Percentiles rank a stretch among this genome's conserved stretches.
Evolutionary conservation across 169 alveolate genomes (phyloP).

Genomic region (Fabrea salina): DNA sequence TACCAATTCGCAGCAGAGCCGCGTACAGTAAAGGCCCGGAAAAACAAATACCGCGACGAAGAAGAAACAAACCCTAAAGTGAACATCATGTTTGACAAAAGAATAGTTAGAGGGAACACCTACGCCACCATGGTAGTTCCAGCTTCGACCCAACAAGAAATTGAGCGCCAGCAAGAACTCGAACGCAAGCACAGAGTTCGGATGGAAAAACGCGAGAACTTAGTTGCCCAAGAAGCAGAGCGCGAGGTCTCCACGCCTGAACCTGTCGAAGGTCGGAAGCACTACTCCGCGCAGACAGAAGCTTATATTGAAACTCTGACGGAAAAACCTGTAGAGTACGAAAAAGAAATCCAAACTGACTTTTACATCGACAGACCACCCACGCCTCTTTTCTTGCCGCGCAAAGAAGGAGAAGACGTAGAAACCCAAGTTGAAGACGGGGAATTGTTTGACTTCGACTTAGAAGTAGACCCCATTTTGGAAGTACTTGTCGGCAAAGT

Average conservation of each 20-base stretch:
- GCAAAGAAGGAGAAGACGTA: constrained; percentile 81
- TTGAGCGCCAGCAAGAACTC: constrained; percentile 25
- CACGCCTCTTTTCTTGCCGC: constrained; percentile 84
- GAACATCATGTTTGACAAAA: constrained; percentile 73
- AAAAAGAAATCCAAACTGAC: constrained; percentile 87
- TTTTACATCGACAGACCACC: constrained; percentile 86
- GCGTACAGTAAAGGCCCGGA: constrained; percentile 1
- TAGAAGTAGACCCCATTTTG: constrained; percentile 80
- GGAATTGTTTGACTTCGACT: constrained; percentile 89
- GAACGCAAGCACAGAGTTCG: not conserved
- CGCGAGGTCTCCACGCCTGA: constrained; percentile 66
- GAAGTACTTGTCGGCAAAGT: constrained; percentile 76
- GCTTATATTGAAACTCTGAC: constrained; percentile 80
- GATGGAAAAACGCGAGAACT: not conserved
- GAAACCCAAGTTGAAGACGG: constrained; percentile 88
- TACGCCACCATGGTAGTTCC: constrained; percentile 63
- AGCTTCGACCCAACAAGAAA: constrained; percentile 45
- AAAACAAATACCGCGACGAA: constrained; percentile 4
- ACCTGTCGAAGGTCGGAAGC: constrained; percentile 77
- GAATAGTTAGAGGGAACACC: constrained; percentile 82
- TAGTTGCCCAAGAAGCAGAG: not conserved
- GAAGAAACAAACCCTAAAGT: constrained; percentile 40
- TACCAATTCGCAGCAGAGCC: constrained; percentile 39
- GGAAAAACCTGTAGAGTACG: constrained; percentile 82
- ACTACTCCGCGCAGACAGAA: constrained; percentile 81